A percentile compares a stretch with the other conserved stretches of the same genome.
Conservation (phyloP, 1,284 basidiomycete genomes). For the Naganishia albida region DNA sequence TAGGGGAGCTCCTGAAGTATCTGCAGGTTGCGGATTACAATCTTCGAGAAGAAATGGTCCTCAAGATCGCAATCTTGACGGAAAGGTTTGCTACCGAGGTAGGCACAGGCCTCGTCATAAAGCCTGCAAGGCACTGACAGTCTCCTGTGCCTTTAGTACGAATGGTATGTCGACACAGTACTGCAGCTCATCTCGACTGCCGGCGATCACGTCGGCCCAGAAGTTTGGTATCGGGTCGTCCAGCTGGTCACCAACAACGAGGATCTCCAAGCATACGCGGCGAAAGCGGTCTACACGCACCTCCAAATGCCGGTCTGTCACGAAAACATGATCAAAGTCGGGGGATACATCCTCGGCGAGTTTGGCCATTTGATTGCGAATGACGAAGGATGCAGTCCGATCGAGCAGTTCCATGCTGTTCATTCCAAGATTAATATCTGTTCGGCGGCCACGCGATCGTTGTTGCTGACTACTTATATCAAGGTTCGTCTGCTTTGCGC, state of each 20-base stretch:
- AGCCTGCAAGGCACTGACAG: no score
- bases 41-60: slow-evolving; percentile 94
- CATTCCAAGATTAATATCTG: slow-evolving; percentile 97
- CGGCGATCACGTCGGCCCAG: slow-evolving; percentile 96
- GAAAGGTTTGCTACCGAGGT: slow-evolving; percentile 88
- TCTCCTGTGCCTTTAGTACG: no score
- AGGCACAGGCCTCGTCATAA: slow-evolving; percentile 56
- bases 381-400: slow-evolving; percentile 85
- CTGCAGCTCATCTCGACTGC: slow-evolving; percentile 92
- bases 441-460: slow-evolving; percentile 83
- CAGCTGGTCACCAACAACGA: slow-evolving; percentile 99
- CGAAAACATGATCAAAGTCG: slow-evolving; percentile 96
- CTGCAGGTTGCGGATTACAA: slow-evolving; percentile 93
- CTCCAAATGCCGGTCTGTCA: slow-evolving; percentile 86
- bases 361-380: slow-evolving; percentile 97
- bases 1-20: slow-evolving; percentile 90
- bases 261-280: slow-evolving; percentile 92
- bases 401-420: slow-evolving; percentile 90
- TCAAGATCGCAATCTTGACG: slow-evolving; percentile 97
- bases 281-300: slow-evolving; percentile 88
- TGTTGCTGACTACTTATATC: slow-evolving; percentile 94
- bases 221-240: slow-evolving; percentile 98
- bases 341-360: slow-evolving; percentile 95
- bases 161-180: slow-evolving; percentile 97
- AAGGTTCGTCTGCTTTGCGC: slow-evolving; percentile 61